Base-by-base conservation (phyloP, 2,329 filamentous ascomycete genomes). In the Xenoacremonium recifei region DNA sequence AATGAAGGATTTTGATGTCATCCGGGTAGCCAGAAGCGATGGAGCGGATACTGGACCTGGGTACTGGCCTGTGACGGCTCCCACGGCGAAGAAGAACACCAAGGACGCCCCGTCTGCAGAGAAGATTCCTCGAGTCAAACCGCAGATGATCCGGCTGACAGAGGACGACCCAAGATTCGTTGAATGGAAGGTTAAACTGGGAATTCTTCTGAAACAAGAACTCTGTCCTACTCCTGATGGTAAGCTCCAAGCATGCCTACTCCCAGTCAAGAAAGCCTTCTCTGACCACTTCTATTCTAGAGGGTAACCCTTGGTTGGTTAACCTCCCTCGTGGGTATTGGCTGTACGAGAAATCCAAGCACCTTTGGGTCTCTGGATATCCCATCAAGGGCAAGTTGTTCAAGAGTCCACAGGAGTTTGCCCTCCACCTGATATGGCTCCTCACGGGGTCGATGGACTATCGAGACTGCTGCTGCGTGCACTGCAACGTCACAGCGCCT, bases 391-490 rank as follows among this genome's bases (percentile, higher is more conserved):
- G 64, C 23, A 75, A 72, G 54, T 60, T 73, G 5, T 78, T 71
- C 54, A 75, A 73, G 55, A 74, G 70, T 32, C 74, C 75, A 1
- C 72, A 76, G 42, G 75, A 79, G 48, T 76, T 79, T 44, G 72
- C 69, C 4, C 61, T 75, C 7, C 75, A 79, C 47, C 48, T 76
- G 18, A 63, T 79, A 36, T 79, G 75, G 74, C 67, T 79, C 3
- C 60, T 73, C 6, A 74, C 73, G 21, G 54, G 60, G 13, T 76
- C 74, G 12, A 63, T 59, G 45, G 70, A 75, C 51, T 71, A 73
- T 35, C 64, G 54, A 33, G 71, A 77, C 47, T 79, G 75, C 55
- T 74, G 71, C 38, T 79, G 75, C 47, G 65, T 72, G 11, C 68
- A 75, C 35, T 78, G 75, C 57, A 72, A 71, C 41, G 48, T 60